A percentile compares a stretch with the other conserved stretches of the same genome.
Evolutionary conservation across 768 basidiomycete species (phyloP).

Genomic region (Boletus huronensis): DNA sequence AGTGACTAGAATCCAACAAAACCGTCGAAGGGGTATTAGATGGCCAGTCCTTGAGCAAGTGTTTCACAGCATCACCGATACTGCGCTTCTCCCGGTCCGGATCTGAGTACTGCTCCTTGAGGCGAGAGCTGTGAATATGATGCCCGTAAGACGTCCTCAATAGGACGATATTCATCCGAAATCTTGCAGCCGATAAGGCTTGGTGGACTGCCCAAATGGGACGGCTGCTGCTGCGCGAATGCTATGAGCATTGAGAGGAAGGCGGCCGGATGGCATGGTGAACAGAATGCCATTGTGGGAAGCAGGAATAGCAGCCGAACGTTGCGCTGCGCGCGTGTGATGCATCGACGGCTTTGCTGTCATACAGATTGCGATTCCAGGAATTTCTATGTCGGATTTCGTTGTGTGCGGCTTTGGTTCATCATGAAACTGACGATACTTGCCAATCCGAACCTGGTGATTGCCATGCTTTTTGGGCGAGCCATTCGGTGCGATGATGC

Average conservation of each 20-base stretch:
- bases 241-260: constrained; percentile 31
- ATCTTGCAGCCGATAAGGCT: constrained; percentile 3
- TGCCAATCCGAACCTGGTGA: neutral
- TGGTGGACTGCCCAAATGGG: neutral
- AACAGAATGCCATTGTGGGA: constrained; percentile 20
- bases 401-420: neutral
- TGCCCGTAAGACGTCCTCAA: neutral
- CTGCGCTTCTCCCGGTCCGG: no score
- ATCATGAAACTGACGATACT: no score
- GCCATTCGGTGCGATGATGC: neutral
- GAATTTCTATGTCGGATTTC: neutral
- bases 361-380: no score
- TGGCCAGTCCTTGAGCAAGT: constrained; percentile 13
- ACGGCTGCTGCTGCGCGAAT: constrained; percentile 14
- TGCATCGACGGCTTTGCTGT: no score
- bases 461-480: neutral
- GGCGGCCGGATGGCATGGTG: neutral
- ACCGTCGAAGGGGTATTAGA: neutral
- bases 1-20: neutral
- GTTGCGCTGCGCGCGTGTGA: neutral
- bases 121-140: neutral
- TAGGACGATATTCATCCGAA: constrained; percentile 11
- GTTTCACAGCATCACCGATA: neutral
- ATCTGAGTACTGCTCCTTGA: neutral
- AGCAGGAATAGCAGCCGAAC: constrained; percentile 1